Conservation (phyloP, 176 grass and related monocot species). For the Ensete glaucum region DNA sequence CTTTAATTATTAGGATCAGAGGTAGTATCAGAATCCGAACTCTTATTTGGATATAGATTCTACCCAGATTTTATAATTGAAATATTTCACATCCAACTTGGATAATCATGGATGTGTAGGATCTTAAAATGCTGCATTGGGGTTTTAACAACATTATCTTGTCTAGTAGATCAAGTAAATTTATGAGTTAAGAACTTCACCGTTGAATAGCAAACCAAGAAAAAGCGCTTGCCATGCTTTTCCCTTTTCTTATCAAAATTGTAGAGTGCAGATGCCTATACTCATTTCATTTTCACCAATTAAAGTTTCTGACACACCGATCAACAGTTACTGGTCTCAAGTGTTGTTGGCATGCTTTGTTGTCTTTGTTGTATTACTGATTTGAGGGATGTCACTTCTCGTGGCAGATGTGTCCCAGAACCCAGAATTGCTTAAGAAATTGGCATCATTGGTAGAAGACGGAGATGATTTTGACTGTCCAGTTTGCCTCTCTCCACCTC, state of each 20-base stretch:
- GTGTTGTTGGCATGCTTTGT: not conserved
- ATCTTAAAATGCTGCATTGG: not conserved
- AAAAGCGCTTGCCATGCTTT: no score
- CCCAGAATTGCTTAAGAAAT: conserved; percentile 79
- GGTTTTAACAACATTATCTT: not conserved
- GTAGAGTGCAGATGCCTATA: not conserved
- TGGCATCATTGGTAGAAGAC: conserved; percentile 67
- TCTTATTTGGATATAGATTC: not conserved
- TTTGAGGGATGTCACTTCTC: conserved; percentile 16
- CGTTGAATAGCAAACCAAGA: not conserved
- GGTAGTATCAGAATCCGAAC: not conserved
- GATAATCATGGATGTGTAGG: conserved; percentile 1
- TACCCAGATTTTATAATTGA: not conserved
- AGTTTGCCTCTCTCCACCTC: conserved; percentile 77
- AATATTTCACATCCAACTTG: not conserved
- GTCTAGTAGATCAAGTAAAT: not conserved
- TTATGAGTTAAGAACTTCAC: not conserved
- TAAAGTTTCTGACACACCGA: not conserved
- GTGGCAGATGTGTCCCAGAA: conserved; percentile 65
- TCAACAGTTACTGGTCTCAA: not conserved
- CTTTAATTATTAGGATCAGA: not conserved
- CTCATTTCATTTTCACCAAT: not conserved
- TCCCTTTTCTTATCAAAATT: not conserved
- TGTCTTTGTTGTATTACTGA: conserved; percentile 8
- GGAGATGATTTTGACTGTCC: conserved; percentile 97